phyloP scores from a whole-genome alignment of 495 filamentous ascomycete species.

The Penicillium macrosclerotiorum region DNA sequence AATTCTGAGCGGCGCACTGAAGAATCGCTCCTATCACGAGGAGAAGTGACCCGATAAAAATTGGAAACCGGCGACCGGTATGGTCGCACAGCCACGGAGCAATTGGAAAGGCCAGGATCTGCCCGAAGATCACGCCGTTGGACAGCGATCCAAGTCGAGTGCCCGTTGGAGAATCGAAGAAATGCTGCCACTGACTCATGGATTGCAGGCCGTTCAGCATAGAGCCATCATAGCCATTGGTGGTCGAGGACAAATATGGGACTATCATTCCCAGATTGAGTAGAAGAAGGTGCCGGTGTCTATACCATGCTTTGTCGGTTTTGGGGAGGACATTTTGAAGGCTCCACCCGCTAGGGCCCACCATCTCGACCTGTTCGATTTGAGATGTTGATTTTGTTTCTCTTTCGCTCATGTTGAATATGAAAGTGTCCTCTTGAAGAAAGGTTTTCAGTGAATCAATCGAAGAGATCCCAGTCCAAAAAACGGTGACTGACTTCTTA shows the following conservation, averaged over 20 bases:
- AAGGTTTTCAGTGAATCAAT: no score
- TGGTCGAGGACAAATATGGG: conserved; percentile 5
- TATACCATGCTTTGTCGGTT: conserved; percentile 12
- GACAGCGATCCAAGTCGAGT: conserved; percentile 20
- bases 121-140: conserved; percentile 13
- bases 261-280: conserved; percentile 15
- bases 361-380: background rate
- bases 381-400: background rate
- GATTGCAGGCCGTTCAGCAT: conserved; percentile 34
- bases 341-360: conserved; percentile 9
- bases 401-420: conserved; percentile 1
- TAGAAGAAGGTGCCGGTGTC: conserved; percentile 8
- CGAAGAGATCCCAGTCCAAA: no score
- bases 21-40: conserved; percentile 61
- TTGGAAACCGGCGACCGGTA: conserved; percentile 59
- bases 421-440: no score
- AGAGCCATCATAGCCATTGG: conserved; percentile 24
- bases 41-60: conserved; percentile 58
- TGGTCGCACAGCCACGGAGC: conserved; percentile 2
- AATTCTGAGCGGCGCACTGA: conserved; percentile 47
- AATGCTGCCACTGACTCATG: conserved; percentile 21
- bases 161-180: conserved; percentile 18
- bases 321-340: conserved; percentile 2
- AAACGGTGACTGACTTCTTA: no score
- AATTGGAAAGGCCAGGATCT: conserved; percentile 1